Evolutionary conservation across 345 rosid genomes (phyloP).

Genomic region (Citrus hindsii): DNA sequence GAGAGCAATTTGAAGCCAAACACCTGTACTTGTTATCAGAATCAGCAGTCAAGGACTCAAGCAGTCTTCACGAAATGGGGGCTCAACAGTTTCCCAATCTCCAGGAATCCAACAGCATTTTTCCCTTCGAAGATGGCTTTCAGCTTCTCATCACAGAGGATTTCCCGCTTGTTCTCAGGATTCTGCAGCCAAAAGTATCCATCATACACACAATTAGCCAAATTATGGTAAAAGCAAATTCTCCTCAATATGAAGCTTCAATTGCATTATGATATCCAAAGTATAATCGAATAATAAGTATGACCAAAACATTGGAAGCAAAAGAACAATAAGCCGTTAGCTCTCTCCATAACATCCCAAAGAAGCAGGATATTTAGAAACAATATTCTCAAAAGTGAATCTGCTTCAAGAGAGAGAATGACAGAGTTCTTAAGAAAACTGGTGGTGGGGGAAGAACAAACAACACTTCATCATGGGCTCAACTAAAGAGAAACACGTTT

Average conservation of each 20-base stretch:
- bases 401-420: background rate
- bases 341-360: background rate
- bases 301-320: background rate
- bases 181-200: slow-evolving; percentile 48
- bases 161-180: slow-evolving; percentile 63
- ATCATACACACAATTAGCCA: background rate
- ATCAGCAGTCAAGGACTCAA: slow-evolving; percentile 15
- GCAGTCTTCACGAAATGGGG: slow-evolving; percentile 58
- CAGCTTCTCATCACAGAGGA: slow-evolving; percentile 70
- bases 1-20: background rate
- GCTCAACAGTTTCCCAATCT: slow-evolving; percentile 65
- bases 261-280: background rate
- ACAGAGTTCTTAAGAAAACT: background rate
- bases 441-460: background rate
- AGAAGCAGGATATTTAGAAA: background rate
- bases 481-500: background rate
- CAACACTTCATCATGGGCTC: background rate
- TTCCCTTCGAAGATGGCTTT: slow-evolving; percentile 69
- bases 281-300: background rate
- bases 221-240: background rate
- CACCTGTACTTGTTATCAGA: background rate
- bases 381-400: background rate
- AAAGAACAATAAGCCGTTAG: background rate
- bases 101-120: slow-evolving; percentile 65
- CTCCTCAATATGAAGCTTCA: background rate